Percentiles rank a stretch among this genome's conserved stretches.
These are phyloP conservation scores for Nematocida major DNA, from an alignment of 371 early-diverging fungal genomes.

Conservation along the genomic window DNA sequence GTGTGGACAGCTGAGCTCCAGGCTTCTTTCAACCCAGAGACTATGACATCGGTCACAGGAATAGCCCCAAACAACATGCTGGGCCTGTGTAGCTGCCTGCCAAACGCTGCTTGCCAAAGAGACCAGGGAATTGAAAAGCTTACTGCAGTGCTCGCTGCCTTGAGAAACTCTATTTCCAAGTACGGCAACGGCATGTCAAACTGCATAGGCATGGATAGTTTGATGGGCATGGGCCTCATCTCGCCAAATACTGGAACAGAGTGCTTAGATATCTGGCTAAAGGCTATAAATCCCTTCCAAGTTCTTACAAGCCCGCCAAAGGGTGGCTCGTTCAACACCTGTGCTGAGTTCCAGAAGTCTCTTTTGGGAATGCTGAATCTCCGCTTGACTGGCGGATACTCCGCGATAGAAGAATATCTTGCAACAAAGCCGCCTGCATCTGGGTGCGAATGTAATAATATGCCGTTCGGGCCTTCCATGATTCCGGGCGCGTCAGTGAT, in stretches of 20 bases:
- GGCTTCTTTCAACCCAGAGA: too few species aligned
- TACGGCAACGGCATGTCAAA: not conserved
- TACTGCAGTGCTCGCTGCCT: not conserved
- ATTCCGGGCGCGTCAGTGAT: too few species aligned
- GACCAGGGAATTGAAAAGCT: constrained; percentile 21
- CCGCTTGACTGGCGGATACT: constrained; percentile 8
- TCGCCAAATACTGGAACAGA: constrained; percentile 22
- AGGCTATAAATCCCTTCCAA: constrained; percentile 39
- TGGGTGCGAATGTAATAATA: too few species aligned
- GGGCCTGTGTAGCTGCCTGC: constrained; percentile 38
- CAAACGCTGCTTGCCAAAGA: constrained; percentile 12
- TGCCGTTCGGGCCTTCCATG: too few species aligned
- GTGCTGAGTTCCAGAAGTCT: constrained; percentile 28
- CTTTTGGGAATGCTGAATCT: constrained; percentile 15
- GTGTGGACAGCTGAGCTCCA: not conserved
- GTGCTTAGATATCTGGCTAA: constrained; percentile 42
- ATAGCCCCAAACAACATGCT: not conserved
- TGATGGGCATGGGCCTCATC: constrained; percentile 4
- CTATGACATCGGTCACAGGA: not conserved
- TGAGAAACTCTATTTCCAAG: not conserved
- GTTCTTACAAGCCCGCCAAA: not conserved
- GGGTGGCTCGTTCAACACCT: constrained; percentile 8
- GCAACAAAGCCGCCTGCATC: not conserved
- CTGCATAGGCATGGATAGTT: not conserved
- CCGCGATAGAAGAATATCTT: constrained; percentile 5